Evolutionary conservation across 768 basidiomycete genomes (phyloP).

Genomic region (Suillus paluster): DNA sequence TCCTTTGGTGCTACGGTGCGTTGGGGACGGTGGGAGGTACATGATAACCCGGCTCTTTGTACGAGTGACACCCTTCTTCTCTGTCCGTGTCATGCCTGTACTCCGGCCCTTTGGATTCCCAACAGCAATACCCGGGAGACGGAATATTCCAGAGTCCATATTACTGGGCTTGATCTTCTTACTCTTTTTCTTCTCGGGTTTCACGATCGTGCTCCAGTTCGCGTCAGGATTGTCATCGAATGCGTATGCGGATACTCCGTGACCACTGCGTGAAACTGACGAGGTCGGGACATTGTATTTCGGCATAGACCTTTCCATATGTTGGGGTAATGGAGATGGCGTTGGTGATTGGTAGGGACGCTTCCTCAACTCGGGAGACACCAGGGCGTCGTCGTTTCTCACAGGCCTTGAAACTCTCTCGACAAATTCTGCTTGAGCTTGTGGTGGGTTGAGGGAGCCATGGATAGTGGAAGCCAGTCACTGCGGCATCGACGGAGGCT

Average conservation of each 20-base stretch:
- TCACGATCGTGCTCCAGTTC: slow-evolving; percentile 12
- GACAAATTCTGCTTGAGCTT: not conserved
- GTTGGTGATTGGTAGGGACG: not conserved
- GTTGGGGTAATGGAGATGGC: slow-evolving; percentile 11
- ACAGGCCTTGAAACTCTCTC: slow-evolving; percentile 1
- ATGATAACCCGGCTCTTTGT: slow-evolving; percentile 30
- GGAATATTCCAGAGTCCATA: slow-evolving; percentile 24
- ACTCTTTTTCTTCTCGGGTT: slow-evolving; percentile 8
- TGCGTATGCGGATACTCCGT: slow-evolving; percentile 18
- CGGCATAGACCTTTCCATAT: slow-evolving; percentile 6
- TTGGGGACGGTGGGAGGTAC: slow-evolving; percentile 31
- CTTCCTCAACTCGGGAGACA: not conserved
- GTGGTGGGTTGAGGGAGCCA: not conserved
- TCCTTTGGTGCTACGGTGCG: not conserved
- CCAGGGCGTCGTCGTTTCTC: not conserved
- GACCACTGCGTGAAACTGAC: not conserved
- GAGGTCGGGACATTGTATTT: not conserved
- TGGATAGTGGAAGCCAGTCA: slow-evolving; percentile 12
- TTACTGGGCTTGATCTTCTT: slow-evolving; percentile 3
- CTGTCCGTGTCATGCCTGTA: not conserved
- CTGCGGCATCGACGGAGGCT: slow-evolving; percentile 6
- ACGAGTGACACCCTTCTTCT: not conserved
- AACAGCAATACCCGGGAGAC: slow-evolving; percentile 18
- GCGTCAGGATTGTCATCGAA: slow-evolving; percentile 29
- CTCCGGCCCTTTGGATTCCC: not conserved